Conservation (phyloP, 176 grass and related monocot species). For the Avena insularis region DNA sequence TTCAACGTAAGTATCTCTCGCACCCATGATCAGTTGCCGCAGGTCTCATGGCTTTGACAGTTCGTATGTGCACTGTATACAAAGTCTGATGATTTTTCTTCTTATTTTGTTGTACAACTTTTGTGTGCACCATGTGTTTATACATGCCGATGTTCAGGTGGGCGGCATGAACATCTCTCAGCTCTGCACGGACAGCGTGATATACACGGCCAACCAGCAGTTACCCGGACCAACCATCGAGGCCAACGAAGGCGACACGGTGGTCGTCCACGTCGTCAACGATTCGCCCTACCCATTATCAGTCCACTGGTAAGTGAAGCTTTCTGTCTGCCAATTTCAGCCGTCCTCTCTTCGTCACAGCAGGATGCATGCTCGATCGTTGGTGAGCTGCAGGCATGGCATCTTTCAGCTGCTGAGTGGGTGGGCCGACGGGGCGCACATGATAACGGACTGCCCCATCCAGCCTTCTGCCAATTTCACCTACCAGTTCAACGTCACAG, state of each 20-base stretch:
- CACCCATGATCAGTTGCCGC: neutral
- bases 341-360: neutral
- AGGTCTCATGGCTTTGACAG: too few species aligned
- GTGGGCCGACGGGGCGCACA: conserved; percentile 77
- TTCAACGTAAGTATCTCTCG: conserved; percentile 36
- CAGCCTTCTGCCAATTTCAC: conserved; percentile 52
- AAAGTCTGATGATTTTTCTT: neutral
- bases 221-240: conserved; percentile 46
- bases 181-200: conserved; percentile 39
- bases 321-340: too few species aligned
- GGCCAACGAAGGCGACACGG: conserved; percentile 48
- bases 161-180: neutral
- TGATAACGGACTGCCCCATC: conserved; percentile 89
- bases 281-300: conserved; percentile 42
- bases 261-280: conserved; percentile 45
- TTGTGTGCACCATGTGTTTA: too few species aligned
- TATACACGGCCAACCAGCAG: conserved; percentile 44
- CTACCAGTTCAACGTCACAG: conserved; percentile 60
- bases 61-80: neutral
- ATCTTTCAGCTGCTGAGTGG: conserved; percentile 60
- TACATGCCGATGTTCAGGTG: too few species aligned
- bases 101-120: too few species aligned
- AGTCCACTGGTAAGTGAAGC: conserved; percentile 31
- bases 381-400: conserved; percentile 48
- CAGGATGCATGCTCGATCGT: neutral